Evolutionary conservation across 1,284 basidiomycete genomes (phyloP), one percentile per base, ranked within the genome.

Genomic region (Dichomitus squalens): DNA sequence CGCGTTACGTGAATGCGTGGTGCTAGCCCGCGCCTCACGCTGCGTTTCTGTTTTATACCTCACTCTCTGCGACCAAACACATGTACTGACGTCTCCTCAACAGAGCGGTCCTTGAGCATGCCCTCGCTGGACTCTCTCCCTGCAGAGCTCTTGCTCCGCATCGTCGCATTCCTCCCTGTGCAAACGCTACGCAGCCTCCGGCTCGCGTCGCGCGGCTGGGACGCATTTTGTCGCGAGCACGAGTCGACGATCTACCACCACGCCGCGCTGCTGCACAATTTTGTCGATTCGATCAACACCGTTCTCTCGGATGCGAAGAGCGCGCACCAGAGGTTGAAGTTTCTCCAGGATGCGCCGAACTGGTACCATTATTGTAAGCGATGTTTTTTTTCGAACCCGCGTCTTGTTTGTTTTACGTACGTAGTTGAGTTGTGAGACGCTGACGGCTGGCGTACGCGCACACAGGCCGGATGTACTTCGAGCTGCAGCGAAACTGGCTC

Each of bases 301-400:
- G 55, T 70, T 7, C 63, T 79, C 9, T 64, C 70, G 25, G 73
- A 78, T 36, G 72, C 75, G 0, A 61, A 64, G 9, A 55, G 35
- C 1, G 44, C 58, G 0, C 73, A 73, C 53, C 66, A 72, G 3
- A n/a, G 20, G 34, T 60, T 68, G 31, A 66, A 72, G 53, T 69
- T 72, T 60, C 58, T 78, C 35, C 51, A 65, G 29, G 70, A 72
- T 12, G 70, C 78, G 2, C 55, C 55, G 0, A 68, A 69, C 53
- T 90, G 87, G 88, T 82, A 80, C 61, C 72, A 75, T 21, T 78
- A 86, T 41, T 89, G 88, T 89, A 67, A 66, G 82, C 75, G n/a
- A n/a, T n/a, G n/a, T n/a, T n/a, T n/a, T n/a, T n/a, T 29, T 27
- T 38, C 12, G 7, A n/a, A 31, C n/a, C 4, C n/a, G n/a, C 57